These are phyloP conservation scores for Wakefieldia striispora DNA, from an alignment of 768 basidiomycete species.

Conservation along the genomic window DNA sequence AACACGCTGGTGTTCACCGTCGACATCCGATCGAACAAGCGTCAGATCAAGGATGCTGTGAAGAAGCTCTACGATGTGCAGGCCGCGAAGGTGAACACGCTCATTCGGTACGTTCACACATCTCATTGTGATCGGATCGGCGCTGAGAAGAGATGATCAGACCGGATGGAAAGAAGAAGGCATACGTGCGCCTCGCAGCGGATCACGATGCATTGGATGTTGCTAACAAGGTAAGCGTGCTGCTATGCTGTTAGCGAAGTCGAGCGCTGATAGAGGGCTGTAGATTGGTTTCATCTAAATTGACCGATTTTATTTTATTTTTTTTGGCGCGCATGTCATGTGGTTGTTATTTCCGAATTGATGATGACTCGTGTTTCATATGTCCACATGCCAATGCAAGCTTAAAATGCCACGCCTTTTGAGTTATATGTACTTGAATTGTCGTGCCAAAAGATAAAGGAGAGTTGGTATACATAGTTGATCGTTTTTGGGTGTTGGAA, in stretches of 20 bases:
- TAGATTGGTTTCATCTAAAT: constrained; percentile 93
- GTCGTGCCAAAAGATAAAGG: too few species aligned
- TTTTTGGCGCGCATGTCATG: not conserved
- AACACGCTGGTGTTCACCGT: constrained; percentile 99
- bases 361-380: constrained; percentile 1
- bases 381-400: constrained; percentile 10
- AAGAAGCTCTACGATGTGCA: constrained; percentile 99
- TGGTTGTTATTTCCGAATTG: not conserved
- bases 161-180: constrained; percentile 99
- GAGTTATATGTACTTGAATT: too few species aligned
- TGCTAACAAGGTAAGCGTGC: constrained; percentile 80
- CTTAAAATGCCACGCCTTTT: not conserved
- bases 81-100: constrained; percentile 95
- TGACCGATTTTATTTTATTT: not conserved
- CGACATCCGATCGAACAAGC: constrained; percentile 93
- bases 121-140: not conserved
- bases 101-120: constrained; percentile 73
- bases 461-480: too few species aligned
- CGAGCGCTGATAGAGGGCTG: not conserved
- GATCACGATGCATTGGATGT: constrained; percentile 97
- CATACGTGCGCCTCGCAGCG: constrained; percentile 92
- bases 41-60: constrained; percentile 98
- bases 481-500: too few species aligned
- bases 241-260: not conserved
- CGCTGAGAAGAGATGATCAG: constrained; percentile 37